Base-by-base conservation (phyloP, 192 early-diverging fungal species). In the Mortierella alpina region DNA sequence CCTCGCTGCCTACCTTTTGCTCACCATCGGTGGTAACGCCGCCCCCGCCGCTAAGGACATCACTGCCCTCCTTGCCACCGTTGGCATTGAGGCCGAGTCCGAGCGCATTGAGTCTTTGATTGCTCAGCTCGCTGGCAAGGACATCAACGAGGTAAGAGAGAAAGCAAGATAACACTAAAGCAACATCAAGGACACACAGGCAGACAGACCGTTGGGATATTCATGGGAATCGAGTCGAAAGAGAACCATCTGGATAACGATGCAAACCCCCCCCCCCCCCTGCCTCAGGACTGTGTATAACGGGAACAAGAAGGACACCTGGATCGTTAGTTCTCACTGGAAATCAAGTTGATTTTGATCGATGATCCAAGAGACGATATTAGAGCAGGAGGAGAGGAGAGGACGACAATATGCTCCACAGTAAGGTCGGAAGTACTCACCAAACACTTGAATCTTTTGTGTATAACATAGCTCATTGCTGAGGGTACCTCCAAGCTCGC, bases 1-100 rank as follows among this genome's bases (percentile, higher is more conserved):
- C 89, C 89, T 99, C 83, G 97, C 95, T 78, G 97, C 98, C 85
- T 99, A 97, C 92, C 90, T 99, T 82, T 93, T 99, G 80, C 92
- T 96, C 84, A 88, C 88, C 82, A 88, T 93, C 85, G 96, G 91
- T 86, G 95, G 96, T 83, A 94, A 95, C 82, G 89, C 88, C 67
- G 71, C 91, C 72, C 95, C 96, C 70, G 82, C 93, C 79, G 91
- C 91, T 70, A 88, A 85, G 44, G 90, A 93, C 80, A 88, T 99
- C 89, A 90, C 91, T 84, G 84, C 85, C 75, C 90, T 99, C 85
- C 91, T 99, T 74, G 78, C 88, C 44, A 86, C 96, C 80, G 98
- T 95, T 81, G 98, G 98, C 83, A 88, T 95, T 74, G 97, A 98
- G 82, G 91, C 90, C 67, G 98, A 99, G 83, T 75, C 84, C 62